Conservation (phyloP, 1,284 basidiomycete species). For the Pseudozyma flocculosa region DNA sequence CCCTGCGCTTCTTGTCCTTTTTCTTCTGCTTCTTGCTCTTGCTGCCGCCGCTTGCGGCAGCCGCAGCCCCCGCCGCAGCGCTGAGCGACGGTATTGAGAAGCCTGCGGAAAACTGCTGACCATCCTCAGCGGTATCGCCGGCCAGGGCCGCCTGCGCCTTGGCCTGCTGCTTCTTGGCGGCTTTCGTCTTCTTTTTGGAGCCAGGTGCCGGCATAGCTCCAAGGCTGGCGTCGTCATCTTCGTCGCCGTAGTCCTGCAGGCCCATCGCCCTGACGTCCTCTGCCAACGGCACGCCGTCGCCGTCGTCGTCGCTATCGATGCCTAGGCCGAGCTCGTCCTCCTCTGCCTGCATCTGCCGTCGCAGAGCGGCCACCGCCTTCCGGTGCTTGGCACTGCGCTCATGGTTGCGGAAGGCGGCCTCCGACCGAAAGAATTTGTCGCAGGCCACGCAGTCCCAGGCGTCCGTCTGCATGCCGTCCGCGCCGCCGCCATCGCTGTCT, state of each 20-base stretch:
- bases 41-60: not conserved
- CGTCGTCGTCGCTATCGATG: conserved; percentile 18
- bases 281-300: conserved; percentile 5
- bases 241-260: not conserved
- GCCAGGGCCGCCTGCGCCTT: conserved; percentile 4
- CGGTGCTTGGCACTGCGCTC: conserved; percentile 94
- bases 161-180: conserved; percentile 8
- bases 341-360: conserved; percentile 74
- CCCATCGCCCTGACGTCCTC: conserved; percentile 1
- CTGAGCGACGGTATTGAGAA: conserved; percentile 19
- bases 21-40: conserved; percentile 51
- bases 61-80: conserved; percentile 8
- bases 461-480: conserved; percentile 16
- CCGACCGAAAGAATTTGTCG: conserved; percentile 82
- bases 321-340: conserved; percentile 67
- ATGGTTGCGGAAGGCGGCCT: conserved; percentile 93
- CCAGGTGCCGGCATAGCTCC: too few relatives aligned
- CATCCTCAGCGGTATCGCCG: conserved; percentile 6
- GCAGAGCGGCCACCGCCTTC: conserved; percentile 64
- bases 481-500: not conserved
- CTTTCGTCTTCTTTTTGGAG: conserved; percentile 20
- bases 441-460: conserved; percentile 94
- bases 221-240: too few relatives aligned
- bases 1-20: conserved; percentile 34
- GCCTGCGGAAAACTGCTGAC: conserved; percentile 15